Conservation (phyloP, 2,329 filamentous ascomycete genomes). For the Colletotrichum horii region DNA sequence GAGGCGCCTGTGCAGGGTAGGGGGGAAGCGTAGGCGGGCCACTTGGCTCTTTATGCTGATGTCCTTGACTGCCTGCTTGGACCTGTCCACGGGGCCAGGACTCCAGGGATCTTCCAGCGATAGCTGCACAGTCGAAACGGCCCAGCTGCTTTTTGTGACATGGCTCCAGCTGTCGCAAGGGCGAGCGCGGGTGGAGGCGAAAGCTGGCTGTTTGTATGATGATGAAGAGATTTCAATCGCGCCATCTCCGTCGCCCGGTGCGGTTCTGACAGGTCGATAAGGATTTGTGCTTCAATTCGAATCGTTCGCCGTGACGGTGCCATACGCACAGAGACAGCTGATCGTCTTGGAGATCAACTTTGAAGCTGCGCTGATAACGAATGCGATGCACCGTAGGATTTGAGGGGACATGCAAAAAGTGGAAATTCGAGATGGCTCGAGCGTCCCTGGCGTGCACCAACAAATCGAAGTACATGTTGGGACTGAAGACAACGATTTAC, state of each 20-base stretch:
- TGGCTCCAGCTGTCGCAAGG: background rate
- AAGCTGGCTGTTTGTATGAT: background rate
- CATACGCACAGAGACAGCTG: background rate
- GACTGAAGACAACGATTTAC: background rate
- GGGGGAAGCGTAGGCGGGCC: background rate
- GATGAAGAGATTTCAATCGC: background rate
- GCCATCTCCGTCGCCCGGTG: background rate
- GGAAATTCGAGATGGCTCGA: conserved; percentile 1
- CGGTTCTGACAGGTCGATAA: background rate
- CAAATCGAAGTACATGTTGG: background rate
- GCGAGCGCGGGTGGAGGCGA: conserved; percentile 2
- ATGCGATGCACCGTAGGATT: background rate
- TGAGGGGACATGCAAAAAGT: background rate
- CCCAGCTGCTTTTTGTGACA: background rate
- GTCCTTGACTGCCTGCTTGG: background rate
- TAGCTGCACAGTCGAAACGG: conserved; percentile 7
- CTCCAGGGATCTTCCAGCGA: conserved; percentile 16
- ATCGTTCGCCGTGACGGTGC: background rate
- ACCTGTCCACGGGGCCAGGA: conserved; percentile 1
- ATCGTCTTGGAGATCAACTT: background rate
- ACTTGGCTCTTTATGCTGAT: background rate
- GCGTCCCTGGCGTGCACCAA: background rate
- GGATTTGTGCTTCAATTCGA: background rate
- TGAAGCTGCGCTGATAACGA: conserved; percentile 7
- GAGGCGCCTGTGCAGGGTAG: background rate